Conservation (phyloP, 305 asterid species). For the Solanum aculeatissimum region DNA sequence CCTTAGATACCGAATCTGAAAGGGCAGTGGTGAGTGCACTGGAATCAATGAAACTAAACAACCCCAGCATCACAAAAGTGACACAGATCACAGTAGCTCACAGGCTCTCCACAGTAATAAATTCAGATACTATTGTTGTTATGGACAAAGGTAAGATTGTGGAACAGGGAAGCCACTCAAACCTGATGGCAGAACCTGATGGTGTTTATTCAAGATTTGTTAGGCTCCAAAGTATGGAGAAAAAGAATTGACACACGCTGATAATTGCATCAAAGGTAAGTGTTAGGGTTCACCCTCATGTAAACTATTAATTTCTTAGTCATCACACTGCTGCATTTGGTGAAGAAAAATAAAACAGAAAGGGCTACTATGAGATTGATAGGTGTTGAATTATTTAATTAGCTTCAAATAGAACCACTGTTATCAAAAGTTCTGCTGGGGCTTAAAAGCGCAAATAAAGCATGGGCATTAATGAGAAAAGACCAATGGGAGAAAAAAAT, state of each 20-base stretch:
- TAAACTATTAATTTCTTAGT: background rate
- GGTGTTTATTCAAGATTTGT: constrained; percentile 29
- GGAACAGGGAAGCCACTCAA: constrained; percentile 48
- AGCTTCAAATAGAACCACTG: background rate
- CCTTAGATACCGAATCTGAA: constrained; percentile 74
- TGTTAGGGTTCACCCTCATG: background rate
- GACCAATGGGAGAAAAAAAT: background rate
- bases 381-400: background rate
- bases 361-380: background rate
- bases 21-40: constrained; percentile 46
- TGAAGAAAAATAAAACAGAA: background rate
- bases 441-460: background rate
- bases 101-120: constrained; percentile 63
- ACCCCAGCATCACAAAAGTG: constrained; percentile 10
- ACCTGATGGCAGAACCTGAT: constrained; percentile 21
- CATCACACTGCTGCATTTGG: background rate
- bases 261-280: background rate
- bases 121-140: constrained; percentile 44
- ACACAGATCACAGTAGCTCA: constrained; percentile 61
- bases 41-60: constrained; percentile 31
- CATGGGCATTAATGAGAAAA: background rate
- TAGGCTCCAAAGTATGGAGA: constrained; percentile 41
- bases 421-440: background rate
- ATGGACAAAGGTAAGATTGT: constrained; percentile 66
- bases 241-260: background rate